Percentiles rank a stretch among this genome's conserved stretches.
Conservation (phyloP, 1,284 basidiomycete genomes). For the Ganoderma leucocontextum region DNA sequence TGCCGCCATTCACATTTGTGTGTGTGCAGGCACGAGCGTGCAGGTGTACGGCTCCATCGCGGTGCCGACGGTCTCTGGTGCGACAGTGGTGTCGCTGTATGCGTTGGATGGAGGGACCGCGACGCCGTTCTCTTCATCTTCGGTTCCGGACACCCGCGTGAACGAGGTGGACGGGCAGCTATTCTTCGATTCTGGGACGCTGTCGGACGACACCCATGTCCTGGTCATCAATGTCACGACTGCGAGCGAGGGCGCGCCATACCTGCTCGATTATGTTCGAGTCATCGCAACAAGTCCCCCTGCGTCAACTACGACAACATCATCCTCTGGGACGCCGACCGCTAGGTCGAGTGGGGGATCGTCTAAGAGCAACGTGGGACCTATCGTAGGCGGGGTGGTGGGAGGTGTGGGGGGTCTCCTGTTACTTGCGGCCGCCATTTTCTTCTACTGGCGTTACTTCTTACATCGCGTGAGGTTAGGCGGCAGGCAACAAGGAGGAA, state of each 20-base stretch:
- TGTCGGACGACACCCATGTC: conserved; percentile 14
- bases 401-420: conserved; percentile 21
- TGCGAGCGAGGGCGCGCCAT: conserved; percentile 20
- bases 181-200: conserved; percentile 23
- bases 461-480: conserved; percentile 18
- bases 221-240: conserved; percentile 22
- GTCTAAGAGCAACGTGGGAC: conserved; percentile 18
- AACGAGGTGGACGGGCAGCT: conserved; percentile 19
- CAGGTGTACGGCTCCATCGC: conserved; percentile 22
- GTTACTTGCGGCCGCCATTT: conserved; percentile 13
- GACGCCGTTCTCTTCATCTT: conserved; percentile 17
- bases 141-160: conserved; percentile 8
- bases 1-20: not conserved
- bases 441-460: conserved; percentile 26
- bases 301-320: conserved; percentile 5
- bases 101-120: conserved; percentile 16
- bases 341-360: conserved; percentile 1
- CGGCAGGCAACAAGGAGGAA: conserved; percentile 14
- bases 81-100: conserved; percentile 18
- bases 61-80: conserved; percentile 17
- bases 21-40: conserved; percentile 20
- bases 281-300: conserved; percentile 18
- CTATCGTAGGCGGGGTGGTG: conserved; percentile 24
- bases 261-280: conserved; percentile 24
- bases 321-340: conserved; percentile 9